Conservation (phyloP, 495 filamentous ascomycete species). For the Neurospora tetrasperma region DNA sequence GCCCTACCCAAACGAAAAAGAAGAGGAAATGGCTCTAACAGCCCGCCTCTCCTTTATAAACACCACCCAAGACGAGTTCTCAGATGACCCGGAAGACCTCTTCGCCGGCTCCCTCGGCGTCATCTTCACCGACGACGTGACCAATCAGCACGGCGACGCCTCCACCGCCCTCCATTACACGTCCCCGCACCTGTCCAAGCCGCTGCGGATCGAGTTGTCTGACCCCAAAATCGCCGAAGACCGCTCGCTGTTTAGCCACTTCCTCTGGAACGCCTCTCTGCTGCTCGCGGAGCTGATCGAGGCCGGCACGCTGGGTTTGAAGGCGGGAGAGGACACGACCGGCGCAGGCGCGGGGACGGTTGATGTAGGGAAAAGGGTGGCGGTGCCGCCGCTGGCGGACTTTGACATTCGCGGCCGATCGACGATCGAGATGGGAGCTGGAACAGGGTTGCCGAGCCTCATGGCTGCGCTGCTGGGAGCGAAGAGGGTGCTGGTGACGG, state of each 20-base stretch:
- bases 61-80: conserved; percentile 18
- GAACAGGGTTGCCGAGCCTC: conserved; percentile 66
- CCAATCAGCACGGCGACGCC: conserved; percentile 64
- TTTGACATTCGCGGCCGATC: conserved; percentile 29
- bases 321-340: not conserved
- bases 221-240: conserved; percentile 47
- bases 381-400: not conserved
- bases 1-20: not conserved
- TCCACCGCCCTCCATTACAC: conserved; percentile 56
- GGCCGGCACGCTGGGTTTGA: conserved; percentile 23
- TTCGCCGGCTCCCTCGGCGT: conserved; percentile 52
- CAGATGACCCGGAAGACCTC: conserved; percentile 50
- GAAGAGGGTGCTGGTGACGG: conserved; percentile 52
- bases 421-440: conserved; percentile 48
- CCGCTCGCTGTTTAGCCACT: conserved; percentile 65
- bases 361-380: not conserved
- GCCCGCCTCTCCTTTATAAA: conserved; percentile 23
- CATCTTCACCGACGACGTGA: conserved; percentile 68
- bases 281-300: conserved; percentile 62
- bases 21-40: conserved; percentile 29
- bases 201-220: conserved; percentile 39
- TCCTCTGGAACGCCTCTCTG: conserved; percentile 77
- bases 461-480: conserved; percentile 56
- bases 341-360: conserved; percentile 1
- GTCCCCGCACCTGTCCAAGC: conserved; percentile 42